Conservation (phyloP, 2,329 filamentous ascomycete genomes). For the Colletotrichum acutatum region DNA sequence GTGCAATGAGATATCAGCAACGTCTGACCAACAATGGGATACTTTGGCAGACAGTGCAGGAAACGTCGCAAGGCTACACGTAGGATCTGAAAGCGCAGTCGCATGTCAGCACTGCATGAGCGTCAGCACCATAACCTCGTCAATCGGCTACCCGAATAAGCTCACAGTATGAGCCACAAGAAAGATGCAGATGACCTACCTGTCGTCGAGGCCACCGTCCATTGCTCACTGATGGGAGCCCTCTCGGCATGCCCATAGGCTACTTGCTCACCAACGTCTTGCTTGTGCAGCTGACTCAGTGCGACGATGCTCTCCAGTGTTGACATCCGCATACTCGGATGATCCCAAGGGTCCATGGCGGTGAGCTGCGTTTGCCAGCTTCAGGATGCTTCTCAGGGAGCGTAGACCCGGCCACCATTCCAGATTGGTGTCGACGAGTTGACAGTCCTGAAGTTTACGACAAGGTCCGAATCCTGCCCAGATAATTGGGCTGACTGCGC, state of each 20-base stretch:
- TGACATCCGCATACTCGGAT: neutral
- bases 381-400: neutral
- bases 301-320: neutral
- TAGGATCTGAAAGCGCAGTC: neutral
- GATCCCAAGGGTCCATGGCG: neutral
- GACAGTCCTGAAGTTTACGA: neutral
- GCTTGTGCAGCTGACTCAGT: neutral
- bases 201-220: neutral
- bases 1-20: neutral
- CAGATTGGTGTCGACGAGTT: neutral
- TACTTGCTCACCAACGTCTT: too few species aligned
- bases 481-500: neutral
- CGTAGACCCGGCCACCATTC: neutral
- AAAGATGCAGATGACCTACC: neutral
- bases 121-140: slow-evolving; percentile 8
- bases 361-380: neutral
- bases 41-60: slow-evolving; percentile 12
- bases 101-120: slow-evolving; percentile 1
- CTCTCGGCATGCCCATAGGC: neutral
- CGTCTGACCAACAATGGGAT: neutral
- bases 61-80: neutral
- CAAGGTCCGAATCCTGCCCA: slow-evolving; percentile 5
- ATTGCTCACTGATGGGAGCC: neutral
- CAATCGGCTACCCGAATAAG: neutral
- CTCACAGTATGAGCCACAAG: neutral